Conservation (phyloP, 2,329 filamentous ascomycete species). For the Botrytis sinoallii region DNA sequence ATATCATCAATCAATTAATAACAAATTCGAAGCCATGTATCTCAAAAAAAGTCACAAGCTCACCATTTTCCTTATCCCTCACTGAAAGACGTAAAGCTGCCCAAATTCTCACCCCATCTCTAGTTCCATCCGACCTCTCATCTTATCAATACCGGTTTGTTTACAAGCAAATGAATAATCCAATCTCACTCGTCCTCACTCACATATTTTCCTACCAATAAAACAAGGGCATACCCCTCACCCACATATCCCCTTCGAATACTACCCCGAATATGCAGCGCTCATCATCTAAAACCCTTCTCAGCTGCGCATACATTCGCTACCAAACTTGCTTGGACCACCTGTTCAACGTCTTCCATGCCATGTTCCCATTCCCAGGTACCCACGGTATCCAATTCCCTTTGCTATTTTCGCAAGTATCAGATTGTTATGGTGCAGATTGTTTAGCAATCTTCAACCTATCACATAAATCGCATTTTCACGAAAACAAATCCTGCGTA, state of each 20-base stretch:
- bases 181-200: not conserved
- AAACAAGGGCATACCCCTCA: not conserved
- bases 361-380: not conserved
- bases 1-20: not conserved
- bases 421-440: not conserved
- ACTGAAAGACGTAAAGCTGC: not conserved
- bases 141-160: not conserved
- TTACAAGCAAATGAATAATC: not conserved
- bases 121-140: not conserved
- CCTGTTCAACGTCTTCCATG: not conserved
- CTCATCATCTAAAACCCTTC: not conserved
- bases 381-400: not conserved
- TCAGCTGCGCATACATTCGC: slow-evolving; percentile 5
- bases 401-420: not conserved
- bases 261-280: not conserved
- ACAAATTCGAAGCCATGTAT: not conserved
- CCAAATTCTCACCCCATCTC: slow-evolving; percentile 1
- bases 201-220: not conserved
- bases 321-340: slow-evolving; percentile 3
- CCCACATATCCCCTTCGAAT: not conserved
- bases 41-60: slow-evolving; percentile 4
- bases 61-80: not conserved
- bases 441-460: not conserved
- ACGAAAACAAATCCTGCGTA: not conserved
- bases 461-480: not conserved